Percentiles rank a stretch among this genome's conserved stretches.
Evolutionary conservation across 495 filamentous ascomycete species (phyloP).

Genomic region (Penicillium canariense): DNA sequence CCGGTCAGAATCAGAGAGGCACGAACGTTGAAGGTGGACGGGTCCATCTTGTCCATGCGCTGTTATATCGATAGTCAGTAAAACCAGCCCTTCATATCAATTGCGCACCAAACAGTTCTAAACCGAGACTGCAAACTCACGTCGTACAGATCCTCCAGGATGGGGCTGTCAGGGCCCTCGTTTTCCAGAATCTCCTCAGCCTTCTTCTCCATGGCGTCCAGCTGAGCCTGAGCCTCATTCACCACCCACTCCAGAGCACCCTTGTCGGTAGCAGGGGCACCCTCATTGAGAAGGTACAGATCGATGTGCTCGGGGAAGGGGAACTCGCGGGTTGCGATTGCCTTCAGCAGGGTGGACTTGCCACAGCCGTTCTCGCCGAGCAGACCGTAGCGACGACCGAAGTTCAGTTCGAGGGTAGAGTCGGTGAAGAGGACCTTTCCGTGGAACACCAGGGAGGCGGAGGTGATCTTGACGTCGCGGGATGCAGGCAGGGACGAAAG

Average conservation of each 20-base stretch:
- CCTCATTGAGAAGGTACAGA: constrained; percentile 98
- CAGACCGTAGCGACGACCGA: constrained; percentile 88
- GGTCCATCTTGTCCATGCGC: constrained; percentile 99
- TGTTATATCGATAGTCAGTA: constrained; percentile 38
- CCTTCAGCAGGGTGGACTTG: constrained; percentile 95
- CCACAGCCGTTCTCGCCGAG: constrained; percentile 98
- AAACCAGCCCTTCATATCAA: neutral
- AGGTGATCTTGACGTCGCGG: constrained; percentile 95
- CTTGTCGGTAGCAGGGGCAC: constrained; percentile 82
- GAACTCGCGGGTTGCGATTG: constrained; percentile 89
- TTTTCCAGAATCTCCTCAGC: constrained; percentile 90
- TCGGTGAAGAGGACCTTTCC: constrained; percentile 94
- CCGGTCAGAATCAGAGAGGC: constrained; percentile 95
- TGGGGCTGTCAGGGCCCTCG: constrained; percentile 83
- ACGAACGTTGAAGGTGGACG: constrained; percentile 97
- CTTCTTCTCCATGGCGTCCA: constrained; percentile 80
- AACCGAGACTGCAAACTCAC: constrained; percentile 50
- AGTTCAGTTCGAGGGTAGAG: constrained; percentile 88
- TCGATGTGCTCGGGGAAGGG: constrained; percentile 96
- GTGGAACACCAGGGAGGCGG: constrained; percentile 92
- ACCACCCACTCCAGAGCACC: constrained; percentile 98
- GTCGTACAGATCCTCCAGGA: constrained; percentile 95
- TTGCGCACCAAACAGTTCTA: too few species aligned
- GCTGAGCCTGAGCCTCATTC: constrained; percentile 88
- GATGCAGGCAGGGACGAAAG: constrained; percentile 77